Evolutionary conservation across 2,329 filamentous ascomycete genomes (phyloP).

Genomic region (Bipolaris sorokiniana): DNA sequence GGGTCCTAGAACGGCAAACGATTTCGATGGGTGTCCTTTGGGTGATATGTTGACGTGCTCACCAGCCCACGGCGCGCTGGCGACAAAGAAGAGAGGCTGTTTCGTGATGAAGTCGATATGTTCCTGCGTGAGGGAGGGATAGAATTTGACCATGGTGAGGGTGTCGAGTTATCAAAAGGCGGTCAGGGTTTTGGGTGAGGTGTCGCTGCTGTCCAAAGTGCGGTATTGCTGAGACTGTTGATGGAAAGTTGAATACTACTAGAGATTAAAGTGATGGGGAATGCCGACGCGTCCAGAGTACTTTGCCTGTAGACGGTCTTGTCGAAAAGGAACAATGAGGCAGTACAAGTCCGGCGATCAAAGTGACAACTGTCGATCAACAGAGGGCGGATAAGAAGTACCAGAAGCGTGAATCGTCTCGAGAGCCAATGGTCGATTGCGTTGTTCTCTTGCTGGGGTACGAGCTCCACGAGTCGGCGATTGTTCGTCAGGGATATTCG

Average conservation of each 20-base stretch:
- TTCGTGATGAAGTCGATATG: conserved; percentile 68
- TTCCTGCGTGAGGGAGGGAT: conserved; percentile 59
- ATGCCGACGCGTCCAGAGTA: neutral
- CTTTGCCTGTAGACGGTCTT: neutral
- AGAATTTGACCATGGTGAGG: conserved; percentile 64
- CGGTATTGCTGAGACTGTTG: neutral
- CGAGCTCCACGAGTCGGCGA: neutral
- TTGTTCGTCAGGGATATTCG: neutral
- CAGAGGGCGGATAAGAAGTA: neutral
- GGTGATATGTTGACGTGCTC: conserved; percentile 77
- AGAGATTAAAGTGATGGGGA: neutral
- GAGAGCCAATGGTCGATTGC: neutral
- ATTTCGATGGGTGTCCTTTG: conserved; percentile 70
- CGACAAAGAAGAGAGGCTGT: conserved; percentile 78
- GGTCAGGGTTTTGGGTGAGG: conserved; percentile 3
- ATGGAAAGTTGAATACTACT: neutral
- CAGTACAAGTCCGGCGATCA: neutral
- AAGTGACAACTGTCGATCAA: neutral
- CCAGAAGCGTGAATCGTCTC: neutral
- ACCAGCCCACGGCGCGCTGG: conserved; percentile 71
- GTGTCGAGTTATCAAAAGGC: neutral
- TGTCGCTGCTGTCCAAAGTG: neutral
- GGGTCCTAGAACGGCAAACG: conserved; percentile 65
- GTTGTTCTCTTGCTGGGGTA: neutral
- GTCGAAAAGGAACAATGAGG: neutral